These are phyloP conservation scores for Pezicula carpinea DNA, from an alignment of 2,329 filamentous ascomycete species.

Conservation along the genomic window DNA sequence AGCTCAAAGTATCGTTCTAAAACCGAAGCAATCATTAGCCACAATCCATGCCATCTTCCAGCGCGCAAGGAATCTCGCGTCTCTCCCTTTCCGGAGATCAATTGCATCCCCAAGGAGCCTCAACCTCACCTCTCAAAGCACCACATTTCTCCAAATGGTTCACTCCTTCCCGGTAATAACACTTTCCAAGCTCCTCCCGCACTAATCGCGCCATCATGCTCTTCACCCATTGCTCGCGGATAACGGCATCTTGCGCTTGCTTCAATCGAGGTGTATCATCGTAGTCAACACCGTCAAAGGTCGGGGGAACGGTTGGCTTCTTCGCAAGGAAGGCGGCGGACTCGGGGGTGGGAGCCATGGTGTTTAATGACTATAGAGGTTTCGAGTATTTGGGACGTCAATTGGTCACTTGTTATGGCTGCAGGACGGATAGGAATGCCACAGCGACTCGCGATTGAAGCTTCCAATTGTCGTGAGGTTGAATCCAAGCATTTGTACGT, in stretches of 20 bases:
- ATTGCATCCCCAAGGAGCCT: not conserved
- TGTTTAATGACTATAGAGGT: not conserved
- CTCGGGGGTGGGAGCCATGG: slow-evolving; percentile 73
- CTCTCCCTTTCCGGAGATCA: not conserved
- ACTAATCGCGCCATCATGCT: slow-evolving; percentile 86
- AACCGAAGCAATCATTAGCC: slow-evolving; percentile 9
- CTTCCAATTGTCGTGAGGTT: slow-evolving; percentile 1
- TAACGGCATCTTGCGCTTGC: slow-evolving; percentile 75
- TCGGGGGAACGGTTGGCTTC: slow-evolving; percentile 77
- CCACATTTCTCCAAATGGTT: slow-evolving; percentile 89
- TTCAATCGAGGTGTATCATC: slow-evolving; percentile 78
- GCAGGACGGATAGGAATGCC: not conserved
- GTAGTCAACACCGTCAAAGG: slow-evolving; percentile 83
- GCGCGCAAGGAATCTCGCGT: not conserved
- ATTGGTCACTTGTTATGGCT: not conserved
- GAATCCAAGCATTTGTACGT: slow-evolving; percentile 4
- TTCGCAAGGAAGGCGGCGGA: slow-evolving; percentile 76
- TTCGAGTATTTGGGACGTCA: not conserved
- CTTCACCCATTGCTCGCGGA: slow-evolving; percentile 84
- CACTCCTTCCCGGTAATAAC: slow-evolving; percentile 78
- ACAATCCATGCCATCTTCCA: not conserved
- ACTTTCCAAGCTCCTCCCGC: slow-evolving; percentile 78
- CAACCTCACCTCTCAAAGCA: slow-evolving; percentile 65
- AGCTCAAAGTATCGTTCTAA: slow-evolving; percentile 76
- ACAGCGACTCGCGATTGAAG: slow-evolving; percentile 3